phyloP scores from a whole-genome alignment of 352 stramenopile genomes.

The Globisporangium spiculum region DNA sequence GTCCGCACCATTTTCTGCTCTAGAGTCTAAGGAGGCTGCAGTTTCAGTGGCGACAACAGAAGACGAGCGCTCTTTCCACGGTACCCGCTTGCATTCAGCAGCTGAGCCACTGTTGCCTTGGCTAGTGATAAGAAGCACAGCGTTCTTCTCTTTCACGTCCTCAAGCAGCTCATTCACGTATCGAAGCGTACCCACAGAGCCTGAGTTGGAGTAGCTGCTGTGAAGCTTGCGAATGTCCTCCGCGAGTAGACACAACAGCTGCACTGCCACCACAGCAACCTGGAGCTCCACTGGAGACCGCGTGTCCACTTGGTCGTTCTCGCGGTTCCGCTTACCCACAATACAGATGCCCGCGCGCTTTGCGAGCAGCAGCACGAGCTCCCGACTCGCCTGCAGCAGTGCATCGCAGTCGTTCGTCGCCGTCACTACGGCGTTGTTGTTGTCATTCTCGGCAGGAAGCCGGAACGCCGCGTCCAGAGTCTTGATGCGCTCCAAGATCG shows the following conservation, averaged over 20 bases:
- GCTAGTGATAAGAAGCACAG: not conserved
- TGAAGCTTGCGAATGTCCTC: conserved; percentile 30
- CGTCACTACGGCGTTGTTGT: not conserved
- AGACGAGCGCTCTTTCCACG: conserved; percentile 29
- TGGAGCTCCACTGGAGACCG: conserved; percentile 43
- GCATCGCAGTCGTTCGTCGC: conserved; percentile 21
- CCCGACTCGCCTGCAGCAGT: conserved; percentile 32
- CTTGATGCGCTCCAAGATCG: conserved; percentile 34
- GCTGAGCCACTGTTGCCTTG: not conserved
- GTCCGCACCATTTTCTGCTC: not conserved
- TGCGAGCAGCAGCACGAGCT: conserved; percentile 45
- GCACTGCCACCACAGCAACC: conserved; percentile 15
- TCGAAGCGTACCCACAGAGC: conserved; percentile 17
- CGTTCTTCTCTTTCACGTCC: conserved; percentile 45
- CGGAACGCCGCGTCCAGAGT: conserved; percentile 28
- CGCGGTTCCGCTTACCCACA: conserved; percentile 49
- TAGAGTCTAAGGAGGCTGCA: not conserved
- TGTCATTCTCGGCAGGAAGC: not conserved
- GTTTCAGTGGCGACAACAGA: not conserved
- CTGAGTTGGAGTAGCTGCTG: not conserved
- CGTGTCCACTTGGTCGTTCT: conserved; percentile 43
- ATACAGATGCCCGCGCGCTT: conserved; percentile 66
- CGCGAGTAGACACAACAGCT: conserved; percentile 28
- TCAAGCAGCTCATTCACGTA: conserved; percentile 34
- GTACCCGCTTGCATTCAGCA: conserved; percentile 20